Evolutionary conservation across 1,284 basidiomycete genomes (phyloP).

Genomic region (Cerioporus squamosus): DNA sequence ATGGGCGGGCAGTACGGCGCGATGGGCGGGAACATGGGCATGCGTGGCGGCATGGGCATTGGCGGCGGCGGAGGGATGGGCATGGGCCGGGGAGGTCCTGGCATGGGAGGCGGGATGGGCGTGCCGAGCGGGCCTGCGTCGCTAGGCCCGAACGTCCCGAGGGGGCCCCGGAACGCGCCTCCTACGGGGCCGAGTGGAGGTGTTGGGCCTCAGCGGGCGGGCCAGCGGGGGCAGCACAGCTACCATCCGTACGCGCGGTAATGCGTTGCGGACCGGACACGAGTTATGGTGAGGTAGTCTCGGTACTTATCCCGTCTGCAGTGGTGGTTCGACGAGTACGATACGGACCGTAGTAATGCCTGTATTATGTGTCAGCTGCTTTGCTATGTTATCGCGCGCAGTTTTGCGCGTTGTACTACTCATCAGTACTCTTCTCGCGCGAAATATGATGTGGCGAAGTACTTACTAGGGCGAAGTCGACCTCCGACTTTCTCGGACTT

Average conservation of each 20-base stretch:
- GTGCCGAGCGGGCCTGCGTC: slow-evolving; percentile 36
- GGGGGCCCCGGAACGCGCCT: slow-evolving; percentile 65
- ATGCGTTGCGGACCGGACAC: background rate
- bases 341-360: background rate
- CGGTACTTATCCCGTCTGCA: background rate
- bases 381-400: too few species aligned
- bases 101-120: slow-evolving; percentile 41
- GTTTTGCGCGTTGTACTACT: too few species aligned
- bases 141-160: slow-evolving; percentile 63
- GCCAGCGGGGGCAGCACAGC: slow-evolving; percentile 72
- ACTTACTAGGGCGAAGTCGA: too few species aligned
- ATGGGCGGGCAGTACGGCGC: slow-evolving; percentile 37
- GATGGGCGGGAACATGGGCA: slow-evolving; percentile 40
- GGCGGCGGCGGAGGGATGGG: slow-evolving; percentile 46
- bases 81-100: slow-evolving; percentile 42
- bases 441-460: too few species aligned
- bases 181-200: slow-evolving; percentile 53
- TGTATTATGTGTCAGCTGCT: too few species aligned
- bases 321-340: slow-evolving; percentile 6
- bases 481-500: too few species aligned
- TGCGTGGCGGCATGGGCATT: slow-evolving; percentile 48
- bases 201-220: slow-evolving; percentile 76
- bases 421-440: too few species aligned
- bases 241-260: slow-evolving; percentile 82
- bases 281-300: background rate